Conservation (phyloP, 768 basidiomycete genomes). For the Russula lepida region DNA sequence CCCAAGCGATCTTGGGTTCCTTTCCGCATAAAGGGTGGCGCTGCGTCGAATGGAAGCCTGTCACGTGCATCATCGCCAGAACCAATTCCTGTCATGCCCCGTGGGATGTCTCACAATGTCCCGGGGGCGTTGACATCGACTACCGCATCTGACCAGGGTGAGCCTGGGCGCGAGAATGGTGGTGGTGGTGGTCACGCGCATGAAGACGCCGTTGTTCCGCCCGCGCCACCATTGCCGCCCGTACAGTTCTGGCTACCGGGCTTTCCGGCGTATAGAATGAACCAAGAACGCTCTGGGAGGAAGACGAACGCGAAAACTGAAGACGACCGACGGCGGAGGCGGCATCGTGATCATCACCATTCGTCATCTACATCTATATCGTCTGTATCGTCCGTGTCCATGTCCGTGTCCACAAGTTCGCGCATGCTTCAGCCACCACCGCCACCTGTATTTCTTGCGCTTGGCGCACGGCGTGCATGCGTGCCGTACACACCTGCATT, state of each 20-base stretch:
- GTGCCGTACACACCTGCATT: slow-evolving; percentile 21
- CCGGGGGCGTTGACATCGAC: slow-evolving; percentile 1
- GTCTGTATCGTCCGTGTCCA: not conserved
- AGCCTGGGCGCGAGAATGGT: not conserved
- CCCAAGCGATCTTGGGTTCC: slow-evolving; percentile 10
- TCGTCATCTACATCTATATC: not conserved
- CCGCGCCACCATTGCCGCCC: slow-evolving; percentile 14
- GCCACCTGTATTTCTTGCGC: slow-evolving; percentile 21
- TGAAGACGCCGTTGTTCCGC: slow-evolving; percentile 9
- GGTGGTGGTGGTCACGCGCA: not conserved
- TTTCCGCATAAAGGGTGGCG: slow-evolving; percentile 13
- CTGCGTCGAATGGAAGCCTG: not conserved
- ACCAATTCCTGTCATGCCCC: slow-evolving; percentile 1
- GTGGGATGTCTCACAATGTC: not conserved
- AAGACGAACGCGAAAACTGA: not conserved
- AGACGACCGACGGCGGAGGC: not conserved
- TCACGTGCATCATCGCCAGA: slow-evolving; percentile 1
- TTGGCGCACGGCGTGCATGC: slow-evolving; percentile 21
- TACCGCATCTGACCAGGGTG: not conserved
- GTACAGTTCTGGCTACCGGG: slow-evolving; percentile 22
- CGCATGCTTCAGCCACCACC: not conserved
- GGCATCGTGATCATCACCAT: not conserved
- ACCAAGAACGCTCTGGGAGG: not conserved
- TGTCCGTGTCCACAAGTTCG: not conserved
- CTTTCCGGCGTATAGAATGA: slow-evolving; percentile 13